Evolutionary conservation across 2,329 filamentous ascomycete species (phyloP).

Genomic region (Trichoderma atroviride): DNA sequence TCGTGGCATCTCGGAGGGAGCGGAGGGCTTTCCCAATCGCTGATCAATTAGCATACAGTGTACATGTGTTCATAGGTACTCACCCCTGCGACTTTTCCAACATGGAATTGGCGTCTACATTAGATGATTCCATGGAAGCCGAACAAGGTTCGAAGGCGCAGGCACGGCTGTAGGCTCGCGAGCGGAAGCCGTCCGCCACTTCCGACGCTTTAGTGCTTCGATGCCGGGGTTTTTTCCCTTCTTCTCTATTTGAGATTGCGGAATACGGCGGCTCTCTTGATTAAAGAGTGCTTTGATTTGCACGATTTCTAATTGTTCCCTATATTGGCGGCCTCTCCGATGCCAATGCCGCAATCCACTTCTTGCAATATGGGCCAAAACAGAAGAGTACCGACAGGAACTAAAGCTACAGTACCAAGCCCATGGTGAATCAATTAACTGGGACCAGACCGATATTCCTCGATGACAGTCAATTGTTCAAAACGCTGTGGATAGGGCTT

Average conservation of each 20-base stretch:
- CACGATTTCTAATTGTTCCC: not conserved
- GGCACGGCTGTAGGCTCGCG: not conserved
- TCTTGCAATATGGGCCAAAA: not conserved
- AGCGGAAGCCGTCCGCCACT: constrained; percentile 12
- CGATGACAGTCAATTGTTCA: not conserved
- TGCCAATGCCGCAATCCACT: not conserved
- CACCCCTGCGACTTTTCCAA: not conserved
- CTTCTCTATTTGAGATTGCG: not conserved
- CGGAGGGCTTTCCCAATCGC: not conserved
- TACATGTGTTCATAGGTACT: not conserved
- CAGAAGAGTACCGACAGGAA: not conserved
- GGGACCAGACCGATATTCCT: not conserved
- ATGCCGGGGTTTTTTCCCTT: not conserved
- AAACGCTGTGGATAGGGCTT: not conserved
- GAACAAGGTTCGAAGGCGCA: not conserved
- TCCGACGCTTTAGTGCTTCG: not conserved
- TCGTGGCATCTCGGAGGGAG: constrained; percentile 1
- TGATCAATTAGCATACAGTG: not conserved
- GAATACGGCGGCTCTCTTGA: not conserved
- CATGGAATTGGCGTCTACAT: not conserved
- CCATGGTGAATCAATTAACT: not conserved
- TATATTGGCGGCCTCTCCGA: not conserved
- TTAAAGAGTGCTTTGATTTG: not conserved
- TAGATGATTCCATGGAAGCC: constrained; percentile 17
- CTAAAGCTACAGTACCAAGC: not conserved